Evolutionary conservation across 176 grass and related monocot genomes (phyloP), one percentile per base, ranked within the genome.

Genomic region (Rhipidocladum racemiflorum): DNA sequence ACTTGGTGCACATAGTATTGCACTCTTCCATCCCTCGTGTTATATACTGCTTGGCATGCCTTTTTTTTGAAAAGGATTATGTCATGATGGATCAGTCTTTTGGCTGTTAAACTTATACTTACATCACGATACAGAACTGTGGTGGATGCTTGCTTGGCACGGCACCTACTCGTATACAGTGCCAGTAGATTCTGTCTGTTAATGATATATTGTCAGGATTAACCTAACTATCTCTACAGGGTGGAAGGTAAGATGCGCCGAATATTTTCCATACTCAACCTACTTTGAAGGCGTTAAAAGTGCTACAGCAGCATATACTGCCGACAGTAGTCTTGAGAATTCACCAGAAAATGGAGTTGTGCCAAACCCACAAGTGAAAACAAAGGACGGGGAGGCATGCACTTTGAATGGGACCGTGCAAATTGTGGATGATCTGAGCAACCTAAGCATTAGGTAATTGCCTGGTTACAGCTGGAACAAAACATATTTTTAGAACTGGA

Each of bases 201-300:
- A 42, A 36, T 72, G 6, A 27, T 82, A 59, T 30, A 38, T 62
- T 76, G 23, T 40, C 38, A 70, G 56, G 6, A 88, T 78, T 90
- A 85, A 90, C 63, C 20, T 8, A 66, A 17, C 13, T 65, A 43
- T 83, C 36, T 84, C 55, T 79, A 62, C 91, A 99, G 97, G 91
- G 85, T 99, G 97, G 97, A 96, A 93, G 81, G 75, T 75, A 68
- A 72, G 89, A 40, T 93, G 93, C 49, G 87, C 85, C 3, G 91
- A 93, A 81, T 91, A 96, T 83, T 99, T 96, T 53, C 97, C 93
- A 20, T 93, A 91, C 83, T 99, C 97, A 1, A 88, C 89, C 25
- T 93, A 93, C 51, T 93, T 99, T 78, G 93, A 78, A 54, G 97
- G 97, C 43, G 68, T 46, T 48, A 91, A 83, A 72, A 93, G 97